phyloP scores from a whole-genome alignment of 2,329 filamentous ascomycete genomes.

The Hymenotorrendiella dingleyae region DNA sequence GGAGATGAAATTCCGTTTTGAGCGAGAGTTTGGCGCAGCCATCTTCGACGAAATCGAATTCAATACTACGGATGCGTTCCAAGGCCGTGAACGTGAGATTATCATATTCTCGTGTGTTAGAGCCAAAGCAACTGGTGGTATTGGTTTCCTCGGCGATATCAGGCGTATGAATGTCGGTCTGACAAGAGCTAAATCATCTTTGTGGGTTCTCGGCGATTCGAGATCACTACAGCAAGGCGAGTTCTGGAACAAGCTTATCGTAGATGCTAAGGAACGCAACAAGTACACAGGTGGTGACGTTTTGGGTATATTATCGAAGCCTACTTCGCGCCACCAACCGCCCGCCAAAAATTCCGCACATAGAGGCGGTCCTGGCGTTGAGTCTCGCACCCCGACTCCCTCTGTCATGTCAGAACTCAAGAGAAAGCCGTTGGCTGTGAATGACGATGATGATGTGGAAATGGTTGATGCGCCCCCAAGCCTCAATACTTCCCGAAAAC shows the following conservation, averaged over 20 bases:
- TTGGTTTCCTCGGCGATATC: slow-evolving; percentile 97
- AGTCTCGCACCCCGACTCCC: no score
- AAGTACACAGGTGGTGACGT: slow-evolving; percentile 70
- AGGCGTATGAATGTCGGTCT: slow-evolving; percentile 98
- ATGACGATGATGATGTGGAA: slow-evolving; percentile 17
- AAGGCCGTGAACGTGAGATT: slow-evolving; percentile 92
- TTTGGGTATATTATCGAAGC: slow-evolving; percentile 45
- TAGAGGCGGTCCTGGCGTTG: no score
- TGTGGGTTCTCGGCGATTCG: slow-evolving; percentile 95
- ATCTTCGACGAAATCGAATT: slow-evolving; percentile 85
- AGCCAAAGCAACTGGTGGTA: slow-evolving; percentile 85
- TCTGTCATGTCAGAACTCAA: no score
- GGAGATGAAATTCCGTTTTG: slow-evolving; percentile 72
- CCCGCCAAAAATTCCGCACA: background rate
- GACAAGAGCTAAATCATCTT: slow-evolving; percentile 89
- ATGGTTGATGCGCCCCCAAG: slow-evolving; percentile 18
- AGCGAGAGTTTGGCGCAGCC: slow-evolving; percentile 61
- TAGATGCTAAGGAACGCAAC: slow-evolving; percentile 69
- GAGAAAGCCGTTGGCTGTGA: no score
- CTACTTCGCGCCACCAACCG: slow-evolving; percentile 28
- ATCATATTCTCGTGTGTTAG: slow-evolving; percentile 99
- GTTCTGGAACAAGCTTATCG: slow-evolving; percentile 83
- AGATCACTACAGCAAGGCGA: slow-evolving; percentile 78
- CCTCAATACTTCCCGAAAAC: slow-evolving; percentile 7
- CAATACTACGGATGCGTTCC: slow-evolving; percentile 97